Conservation (phyloP, 192 early-diverging fungal genomes). For the Piromyces sp. region DNA sequence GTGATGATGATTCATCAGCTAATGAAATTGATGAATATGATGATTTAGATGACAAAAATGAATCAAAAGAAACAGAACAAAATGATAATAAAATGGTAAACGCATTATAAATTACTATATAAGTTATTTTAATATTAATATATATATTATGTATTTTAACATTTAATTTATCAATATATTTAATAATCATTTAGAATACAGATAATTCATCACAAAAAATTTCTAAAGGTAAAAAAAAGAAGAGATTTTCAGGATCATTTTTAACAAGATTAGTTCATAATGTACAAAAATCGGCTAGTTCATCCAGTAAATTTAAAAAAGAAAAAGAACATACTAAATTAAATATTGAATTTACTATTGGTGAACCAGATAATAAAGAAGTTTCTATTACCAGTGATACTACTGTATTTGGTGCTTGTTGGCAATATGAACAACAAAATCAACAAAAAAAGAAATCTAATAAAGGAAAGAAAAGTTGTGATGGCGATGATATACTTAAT, state of each 20-base stretch:
- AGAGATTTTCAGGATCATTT: background rate
- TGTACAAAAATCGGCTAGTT: background rate
- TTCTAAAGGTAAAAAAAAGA: background rate
- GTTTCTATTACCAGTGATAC: background rate
- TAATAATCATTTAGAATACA: background rate
- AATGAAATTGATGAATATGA: background rate
- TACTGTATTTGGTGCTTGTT: background rate
- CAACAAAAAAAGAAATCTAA: background rate
- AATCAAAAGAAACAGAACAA: constrained; percentile 11
- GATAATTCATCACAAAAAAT: background rate
- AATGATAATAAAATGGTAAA: background rate
- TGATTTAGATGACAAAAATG: constrained; percentile 8
- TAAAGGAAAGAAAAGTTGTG: background rate
- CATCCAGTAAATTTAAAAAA: background rate
- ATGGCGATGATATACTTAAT: background rate
- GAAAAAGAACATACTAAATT: background rate
- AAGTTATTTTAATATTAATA: no score
- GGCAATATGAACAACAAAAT: background rate
- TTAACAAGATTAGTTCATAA: background rate
- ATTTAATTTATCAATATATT: no score
- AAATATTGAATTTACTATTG: background rate
- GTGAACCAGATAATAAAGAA: background rate
- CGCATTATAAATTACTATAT: no score
- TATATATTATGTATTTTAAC: no score
- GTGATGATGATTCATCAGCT: background rate